Base-by-base conservation (phyloP, 805 yeast genomes). In the Torulaspora indica region DNA sequence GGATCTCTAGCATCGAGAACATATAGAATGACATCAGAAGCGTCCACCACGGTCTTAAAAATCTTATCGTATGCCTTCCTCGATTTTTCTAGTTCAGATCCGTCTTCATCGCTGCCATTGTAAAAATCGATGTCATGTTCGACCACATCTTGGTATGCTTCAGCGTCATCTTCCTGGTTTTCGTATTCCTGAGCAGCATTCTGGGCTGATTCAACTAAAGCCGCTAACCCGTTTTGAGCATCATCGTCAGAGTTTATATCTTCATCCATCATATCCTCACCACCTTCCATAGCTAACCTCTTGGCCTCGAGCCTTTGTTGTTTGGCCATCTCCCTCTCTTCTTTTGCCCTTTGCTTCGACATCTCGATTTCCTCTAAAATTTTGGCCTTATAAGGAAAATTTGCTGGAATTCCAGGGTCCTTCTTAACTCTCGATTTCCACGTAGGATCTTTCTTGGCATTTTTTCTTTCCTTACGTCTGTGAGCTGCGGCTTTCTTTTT, bases 1-100 rank as follows among this genome's bases (percentile, higher is more conserved):
- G 98, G 98, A 67, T 93, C 96, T 67, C 98, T 82, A 1, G 98
- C 96, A 68, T 91, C 98, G 60, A 91, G 71, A n/a, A 91, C 96
- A 60, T 93, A 91, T 44, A 90, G 73, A 14, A 91, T 73, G 43
- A 91, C 96, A 63, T 91, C 98, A 1, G 97, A 74, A 17, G 89
- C 84, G 48, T 89, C 97, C 17, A 93, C 90, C 29, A 93, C 97
- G 12, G 89, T 76, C 67, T 89, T 90, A 75, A 90, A 91, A 47
- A 91, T 81, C 69, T 90, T 91, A 65, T 91, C 98, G 63, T 85
- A 93, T 5, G 96, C 93, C 64, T 85, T 90, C 64, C 93, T 77
- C 9, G 93, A 85, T 60, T 81, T 81, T 43, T 85, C 95, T 28
- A 76, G 52, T 54, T 78, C 85, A 18, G 69, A 53, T 29, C 63